phyloP scores from a whole-genome alignment of 148 eudicot species.

The Fagopyrum esculentum region DNA sequence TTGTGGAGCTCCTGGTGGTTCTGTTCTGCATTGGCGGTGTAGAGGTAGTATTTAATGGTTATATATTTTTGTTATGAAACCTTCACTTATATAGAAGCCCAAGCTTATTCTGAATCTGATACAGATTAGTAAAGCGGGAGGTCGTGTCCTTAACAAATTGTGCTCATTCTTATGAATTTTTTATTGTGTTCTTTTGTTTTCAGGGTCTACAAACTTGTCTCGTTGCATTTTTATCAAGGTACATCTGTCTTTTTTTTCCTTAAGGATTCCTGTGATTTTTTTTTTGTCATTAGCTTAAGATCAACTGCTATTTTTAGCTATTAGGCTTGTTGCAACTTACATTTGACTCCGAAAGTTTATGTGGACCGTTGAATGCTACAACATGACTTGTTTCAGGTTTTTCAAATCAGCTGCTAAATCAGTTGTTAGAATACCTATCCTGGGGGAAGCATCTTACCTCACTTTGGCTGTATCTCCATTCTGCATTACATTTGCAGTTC shows the following conservation, averaged over 20 bases:
- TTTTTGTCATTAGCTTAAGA: background rate
- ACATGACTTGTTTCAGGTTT: conserved; percentile 38
- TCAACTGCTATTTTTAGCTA: background rate
- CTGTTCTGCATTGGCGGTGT: conserved; percentile 86
- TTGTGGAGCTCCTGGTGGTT: conserved; percentile 64
- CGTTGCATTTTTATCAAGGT: conserved; percentile 73
- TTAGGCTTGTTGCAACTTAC: background rate
- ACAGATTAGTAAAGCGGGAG: background rate
- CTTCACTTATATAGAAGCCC: background rate
- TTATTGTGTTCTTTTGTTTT: conserved; percentile 12
- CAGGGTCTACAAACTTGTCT: conserved; percentile 78
- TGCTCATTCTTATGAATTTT: background rate
- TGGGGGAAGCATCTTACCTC: conserved; percentile 76
- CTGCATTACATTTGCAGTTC: conserved; percentile 62
- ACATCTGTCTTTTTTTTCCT: background rate
- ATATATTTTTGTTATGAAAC: background rate
- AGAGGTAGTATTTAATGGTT: conserved; percentile 42
- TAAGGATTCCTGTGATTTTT: background rate
- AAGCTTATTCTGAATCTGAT: background rate
- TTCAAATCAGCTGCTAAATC: conserved; percentile 44
- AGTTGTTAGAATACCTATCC: conserved; percentile 58
- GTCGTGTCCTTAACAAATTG: background rate
- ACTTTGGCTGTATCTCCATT: conserved; percentile 73
- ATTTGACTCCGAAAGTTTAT: background rate
- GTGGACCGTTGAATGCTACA: background rate